phyloP scores from a whole-genome alignment of 1,139 yeast genomes.

The Geotrichum cucujoidarum region DNA sequence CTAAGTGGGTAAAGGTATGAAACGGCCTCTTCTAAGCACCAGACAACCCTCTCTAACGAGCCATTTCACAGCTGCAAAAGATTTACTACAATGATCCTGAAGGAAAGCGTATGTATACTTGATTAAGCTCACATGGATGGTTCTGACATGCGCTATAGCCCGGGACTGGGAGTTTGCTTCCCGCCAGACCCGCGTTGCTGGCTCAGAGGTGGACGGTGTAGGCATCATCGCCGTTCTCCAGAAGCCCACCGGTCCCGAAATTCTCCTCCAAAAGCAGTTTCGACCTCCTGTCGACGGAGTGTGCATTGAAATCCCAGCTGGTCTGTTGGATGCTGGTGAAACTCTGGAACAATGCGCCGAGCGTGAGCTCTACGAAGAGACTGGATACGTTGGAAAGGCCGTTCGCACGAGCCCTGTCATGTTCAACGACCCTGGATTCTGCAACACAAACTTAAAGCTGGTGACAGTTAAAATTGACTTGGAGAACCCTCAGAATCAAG shows the following conservation, averaged over 20 bases:
- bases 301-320: constrained; percentile 92
- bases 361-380: constrained; percentile 84
- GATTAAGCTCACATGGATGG: neutral
- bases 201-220: constrained; percentile 72
- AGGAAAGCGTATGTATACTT: constrained; percentile 26
- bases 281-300: constrained; percentile 88
- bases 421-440: constrained; percentile 89
- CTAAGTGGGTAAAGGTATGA: constrained; percentile 56
- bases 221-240: constrained; percentile 71
- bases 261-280: constrained; percentile 80
- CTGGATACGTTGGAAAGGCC: constrained; percentile 76
- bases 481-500: constrained; percentile 53
- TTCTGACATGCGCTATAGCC: constrained; percentile 25
- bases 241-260: constrained; percentile 47
- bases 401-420: constrained; percentile 46
- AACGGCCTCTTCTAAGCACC: neutral
- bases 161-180: constrained; percentile 91
- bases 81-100: constrained; percentile 49
- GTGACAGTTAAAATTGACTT: constrained; percentile 78
- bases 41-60: neutral
- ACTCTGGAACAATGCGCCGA: constrained; percentile 72
- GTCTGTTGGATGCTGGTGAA: constrained; percentile 82
- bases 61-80: constrained; percentile 40
- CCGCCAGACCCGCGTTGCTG: constrained; percentile 68
- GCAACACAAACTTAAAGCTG: constrained; percentile 80